phyloP scores from a whole-genome alignment of 768 basidiomycete species.

The Sistotremastrum suecicum region DNA sequence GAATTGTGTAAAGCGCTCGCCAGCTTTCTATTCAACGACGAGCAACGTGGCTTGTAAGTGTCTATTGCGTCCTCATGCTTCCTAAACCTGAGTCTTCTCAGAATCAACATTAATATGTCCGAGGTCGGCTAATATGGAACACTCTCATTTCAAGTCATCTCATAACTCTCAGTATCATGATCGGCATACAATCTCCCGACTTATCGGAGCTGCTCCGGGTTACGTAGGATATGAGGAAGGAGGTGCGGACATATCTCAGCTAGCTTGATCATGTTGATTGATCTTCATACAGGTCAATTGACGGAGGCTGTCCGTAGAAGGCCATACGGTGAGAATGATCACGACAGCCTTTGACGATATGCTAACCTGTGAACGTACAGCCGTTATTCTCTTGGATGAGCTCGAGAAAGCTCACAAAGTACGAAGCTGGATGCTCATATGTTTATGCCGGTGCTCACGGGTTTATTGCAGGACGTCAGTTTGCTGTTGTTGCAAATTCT shows the following conservation, averaged over 20 bases:
- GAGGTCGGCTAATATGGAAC: slow-evolving; percentile 27
- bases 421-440: background rate
- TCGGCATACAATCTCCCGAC: slow-evolving; percentile 76
- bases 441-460: background rate
- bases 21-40: slow-evolving; percentile 80
- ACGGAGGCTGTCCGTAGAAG: slow-evolving; percentile 51
- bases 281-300: slow-evolving; percentile 29
- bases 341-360: background rate
- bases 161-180: slow-evolving; percentile 61
- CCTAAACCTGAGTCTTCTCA: slow-evolving; percentile 14
- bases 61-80: background rate
- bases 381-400: slow-evolving; percentile 54
- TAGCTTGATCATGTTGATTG: background rate
- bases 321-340: slow-evolving; percentile 32
- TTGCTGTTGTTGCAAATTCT: slow-evolving; percentile 86
- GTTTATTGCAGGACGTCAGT: slow-evolving; percentile 49
- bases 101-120: slow-evolving; percentile 92
- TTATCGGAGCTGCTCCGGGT: slow-evolving; percentile 88
- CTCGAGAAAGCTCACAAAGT: slow-evolving; percentile 77
- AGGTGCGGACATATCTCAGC: slow-evolving; percentile 26
- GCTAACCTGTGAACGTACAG: slow-evolving; percentile 13
- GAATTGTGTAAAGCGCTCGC: slow-evolving; percentile 84
- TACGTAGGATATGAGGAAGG: slow-evolving; percentile 70
- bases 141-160: background rate
- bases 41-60: slow-evolving; percentile 67